Evolutionary conservation across 2,329 filamentous ascomycete genomes (phyloP).

Genomic region (Chalaropsis thielavioides): DNA sequence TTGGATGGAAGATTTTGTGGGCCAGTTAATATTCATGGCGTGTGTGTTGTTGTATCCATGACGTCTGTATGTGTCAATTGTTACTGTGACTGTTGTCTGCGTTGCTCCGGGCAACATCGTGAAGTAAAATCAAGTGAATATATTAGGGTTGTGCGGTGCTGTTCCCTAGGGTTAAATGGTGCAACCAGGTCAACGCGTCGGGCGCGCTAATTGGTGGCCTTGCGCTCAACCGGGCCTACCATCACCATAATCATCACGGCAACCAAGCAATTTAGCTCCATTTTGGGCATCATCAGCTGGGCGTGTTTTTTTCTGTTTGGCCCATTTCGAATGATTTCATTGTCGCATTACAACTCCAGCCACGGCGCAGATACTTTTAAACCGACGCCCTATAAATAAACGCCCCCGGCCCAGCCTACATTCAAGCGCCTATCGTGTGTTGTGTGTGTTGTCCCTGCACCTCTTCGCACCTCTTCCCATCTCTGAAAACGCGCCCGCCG

Average conservation of each 20-base stretch:
- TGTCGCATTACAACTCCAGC: no score
- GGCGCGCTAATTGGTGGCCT: conserved; percentile 11
- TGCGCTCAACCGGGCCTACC: neutral
- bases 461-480: neutral
- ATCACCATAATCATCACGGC: neutral
- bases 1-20: no score
- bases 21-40: no score
- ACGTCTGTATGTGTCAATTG: no score
- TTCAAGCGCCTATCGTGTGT: no score
- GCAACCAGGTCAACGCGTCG: neutral
- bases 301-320: neutral
- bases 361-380: no score
- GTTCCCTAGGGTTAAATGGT: neutral
- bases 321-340: neutral
- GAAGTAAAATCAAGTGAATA: neutral
- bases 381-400: no score
- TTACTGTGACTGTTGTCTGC: no score
- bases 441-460: no score
- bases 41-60: no score
- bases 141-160: neutral
- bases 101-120: no score
- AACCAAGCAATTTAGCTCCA: neutral
- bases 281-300: neutral
- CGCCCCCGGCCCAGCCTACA: no score
- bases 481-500: neutral